Conservation (phyloP, 2,329 filamentous ascomycete genomes). For the Alternaria solani region DNA sequence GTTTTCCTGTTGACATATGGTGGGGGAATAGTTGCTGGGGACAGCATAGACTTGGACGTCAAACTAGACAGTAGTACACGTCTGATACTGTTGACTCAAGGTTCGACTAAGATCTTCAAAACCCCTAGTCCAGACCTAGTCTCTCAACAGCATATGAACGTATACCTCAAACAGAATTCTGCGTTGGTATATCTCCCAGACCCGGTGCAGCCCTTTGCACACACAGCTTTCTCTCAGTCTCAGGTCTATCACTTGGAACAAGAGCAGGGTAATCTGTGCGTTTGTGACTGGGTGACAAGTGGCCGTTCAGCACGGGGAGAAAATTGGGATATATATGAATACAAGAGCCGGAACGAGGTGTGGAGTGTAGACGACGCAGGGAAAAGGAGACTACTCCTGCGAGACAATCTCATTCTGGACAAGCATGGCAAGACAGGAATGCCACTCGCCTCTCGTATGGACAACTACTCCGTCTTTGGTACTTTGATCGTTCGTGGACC, state of each 20-base stretch:
- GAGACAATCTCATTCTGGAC: constrained; percentile 83
- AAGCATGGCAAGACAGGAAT: constrained; percentile 50
- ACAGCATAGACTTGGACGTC: constrained; percentile 78
- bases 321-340: constrained; percentile 82
- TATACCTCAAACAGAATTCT: constrained; percentile 58
- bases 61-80: constrained; percentile 70
- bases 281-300: constrained; percentile 94
- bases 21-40: constrained; percentile 88
- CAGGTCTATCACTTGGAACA: constrained; percentile 73
- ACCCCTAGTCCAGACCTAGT: constrained; percentile 62
- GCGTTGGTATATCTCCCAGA: constrained; percentile 78
- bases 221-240: constrained; percentile 82
- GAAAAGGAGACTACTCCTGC: constrained; percentile 72
- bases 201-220: constrained; percentile 88
- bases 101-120: constrained; percentile 96
- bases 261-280: constrained; percentile 70
- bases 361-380: constrained; percentile 60
- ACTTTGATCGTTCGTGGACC: constrained; percentile 84
- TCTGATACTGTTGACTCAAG: constrained; percentile 69
- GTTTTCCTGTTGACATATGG: constrained; percentile 95
- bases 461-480: constrained; percentile 78
- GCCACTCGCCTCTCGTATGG: constrained; percentile 65
- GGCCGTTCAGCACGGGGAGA: constrained; percentile 86
- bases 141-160: constrained; percentile 60
- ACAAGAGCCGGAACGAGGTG: constrained; percentile 89